Base-by-base conservation (phyloP, 352 stramenopile species). In the Blastocystis sp. region DNA sequence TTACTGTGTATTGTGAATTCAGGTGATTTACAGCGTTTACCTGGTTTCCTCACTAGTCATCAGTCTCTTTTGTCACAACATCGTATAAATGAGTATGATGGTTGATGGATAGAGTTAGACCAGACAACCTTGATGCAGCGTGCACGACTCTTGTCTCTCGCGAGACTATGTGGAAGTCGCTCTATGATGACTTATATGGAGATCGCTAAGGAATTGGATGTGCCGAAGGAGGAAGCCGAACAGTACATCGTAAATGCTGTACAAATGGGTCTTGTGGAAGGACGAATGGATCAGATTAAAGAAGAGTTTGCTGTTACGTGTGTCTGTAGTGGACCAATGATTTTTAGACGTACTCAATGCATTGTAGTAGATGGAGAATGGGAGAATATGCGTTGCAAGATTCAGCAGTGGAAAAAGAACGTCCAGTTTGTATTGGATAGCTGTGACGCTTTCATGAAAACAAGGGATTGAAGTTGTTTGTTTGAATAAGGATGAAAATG, bases 221-320 rank as follows among this genome's bases (percentile, higher is more conserved):
- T 84, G 4, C 24, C 73, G 27, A 30, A 51, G n/a, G 30, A 19
- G 4, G 73, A 84, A 35, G 73, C 54, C 6, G 73, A 84, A 57
- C 27, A 40, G 27, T 84, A 24, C 53, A 59, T 84, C 15, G 73
- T 84, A 4, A 54, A 66, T 15, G 73, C 53, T 5, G 27, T 84
- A 13, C 57, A 84, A 51, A 30, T 9, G 19, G 27, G 54, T 13
- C 73, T 84, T 24, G 51, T 84, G 22, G 73, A 84, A 57, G 73
- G 73, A 30, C 57, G 58, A 22, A 84, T 84, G 73, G 27, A 84
- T 27, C 73, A 84, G 17, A 84, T 84, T 22, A 64, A 84, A 57
- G 53, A 59, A 42, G 73, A 84, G 73, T 84, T 84, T 27, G 73
- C 58, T 19, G 73, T 84, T 54, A 64, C 73, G 73, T 81, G 33